Percentiles rank a stretch among this genome's conserved stretches.
These are phyloP conservation scores for Leptographium galeiforme DNA, from an alignment of 2,329 filamentous ascomycete species.

Conservation along the genomic window DNA sequence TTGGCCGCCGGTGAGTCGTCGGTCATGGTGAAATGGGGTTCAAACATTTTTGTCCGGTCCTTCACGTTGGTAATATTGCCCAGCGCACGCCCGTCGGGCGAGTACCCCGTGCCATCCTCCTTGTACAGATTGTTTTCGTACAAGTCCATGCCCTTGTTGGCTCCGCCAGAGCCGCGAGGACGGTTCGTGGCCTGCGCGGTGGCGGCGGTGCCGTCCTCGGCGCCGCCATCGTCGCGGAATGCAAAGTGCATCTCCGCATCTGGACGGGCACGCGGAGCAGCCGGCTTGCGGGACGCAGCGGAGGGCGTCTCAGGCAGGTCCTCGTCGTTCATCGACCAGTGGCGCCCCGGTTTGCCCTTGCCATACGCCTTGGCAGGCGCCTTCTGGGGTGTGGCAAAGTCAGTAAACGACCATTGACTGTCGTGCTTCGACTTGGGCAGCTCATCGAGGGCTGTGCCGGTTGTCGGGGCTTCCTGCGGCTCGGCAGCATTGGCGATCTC, in stretches of 20 bases:
- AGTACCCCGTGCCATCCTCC: slow-evolving; percentile 32
- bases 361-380: slow-evolving; percentile 46
- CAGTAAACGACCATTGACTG: slow-evolving; percentile 76
- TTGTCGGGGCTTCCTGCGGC: slow-evolving; percentile 30
- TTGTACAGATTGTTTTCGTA: slow-evolving; percentile 68
- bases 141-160: slow-evolving; percentile 56
- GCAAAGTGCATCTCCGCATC: slow-evolving; percentile 78
- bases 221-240: slow-evolving; percentile 60
- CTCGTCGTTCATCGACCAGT: slow-evolving; percentile 65
- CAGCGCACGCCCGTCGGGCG: slow-evolving; percentile 30
- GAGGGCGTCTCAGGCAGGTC: slow-evolving; percentile 43
- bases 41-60: slow-evolving; percentile 63
- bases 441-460: slow-evolving; percentile 26
- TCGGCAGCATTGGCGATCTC: slow-evolving; percentile 59
- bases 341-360: slow-evolving; percentile 58
- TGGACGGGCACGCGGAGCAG: slow-evolving; percentile 55
- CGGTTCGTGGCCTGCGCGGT: slow-evolving; percentile 28
- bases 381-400: slow-evolving; percentile 77
- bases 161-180: slow-evolving; percentile 35
- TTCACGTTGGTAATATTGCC: slow-evolving; percentile 60
- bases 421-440: slow-evolving; percentile 47
- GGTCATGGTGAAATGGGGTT: slow-evolving; percentile 61
- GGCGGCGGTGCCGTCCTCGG: slow-evolving; percentile 55
- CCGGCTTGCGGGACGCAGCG: slow-evolving; percentile 30
- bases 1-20: slow-evolving; percentile 41